Evolutionary conservation across 2,329 filamentous ascomycete species (phyloP), one percentile per base, ranked within the genome.

Genomic region (Talaromyces marneffei): DNA sequence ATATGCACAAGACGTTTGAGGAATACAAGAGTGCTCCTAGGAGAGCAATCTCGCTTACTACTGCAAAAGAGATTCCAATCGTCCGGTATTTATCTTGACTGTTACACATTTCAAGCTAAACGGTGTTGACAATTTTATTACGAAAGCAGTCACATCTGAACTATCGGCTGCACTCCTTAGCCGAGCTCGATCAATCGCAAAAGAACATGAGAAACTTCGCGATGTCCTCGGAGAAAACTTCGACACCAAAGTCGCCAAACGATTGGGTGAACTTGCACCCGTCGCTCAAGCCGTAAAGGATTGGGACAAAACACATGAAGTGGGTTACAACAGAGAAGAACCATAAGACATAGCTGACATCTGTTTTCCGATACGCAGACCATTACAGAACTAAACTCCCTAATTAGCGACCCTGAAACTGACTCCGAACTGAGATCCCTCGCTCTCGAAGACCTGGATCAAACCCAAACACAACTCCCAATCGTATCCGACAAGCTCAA

Each of bases 401-500:
- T 99, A 58, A 87, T 95, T 10, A 78, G 82, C n/a, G 91, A 96
- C 65, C 77, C 81, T 1, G 73, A 77, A 20, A 82, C 83, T 64
- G 85, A 88, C 66, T 67, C 79, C 1, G 85, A 87, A 67, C 75
- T 89, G 62, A 81, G 79, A 59, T 76, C 80, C 31, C 78, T 88
- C 48, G 86, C 86, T 6, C 73, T 80, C 42, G 83, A 87, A 59
- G 94, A 99, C 72, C 81, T 97, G 8, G 78, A 79, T n/a, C 74
- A 82, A 2, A 91, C 90, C 10, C 79, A 82, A 16, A 76, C 81
- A 5, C 80, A 83, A 62, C 82, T 97, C 25, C 80, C 83, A 2
- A 71, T 77, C 0, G 83, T 95, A 27, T 86, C 86, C 0, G 82
- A 82, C 39, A 84, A 83, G 37, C 82, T 99, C 46, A 91, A 91